Percentiles rank a stretch among this genome's conserved stretches.
phyloP scores from a whole-genome alignment of 164 flowering plant genomes.

The Houttuynia cordata region DNA sequence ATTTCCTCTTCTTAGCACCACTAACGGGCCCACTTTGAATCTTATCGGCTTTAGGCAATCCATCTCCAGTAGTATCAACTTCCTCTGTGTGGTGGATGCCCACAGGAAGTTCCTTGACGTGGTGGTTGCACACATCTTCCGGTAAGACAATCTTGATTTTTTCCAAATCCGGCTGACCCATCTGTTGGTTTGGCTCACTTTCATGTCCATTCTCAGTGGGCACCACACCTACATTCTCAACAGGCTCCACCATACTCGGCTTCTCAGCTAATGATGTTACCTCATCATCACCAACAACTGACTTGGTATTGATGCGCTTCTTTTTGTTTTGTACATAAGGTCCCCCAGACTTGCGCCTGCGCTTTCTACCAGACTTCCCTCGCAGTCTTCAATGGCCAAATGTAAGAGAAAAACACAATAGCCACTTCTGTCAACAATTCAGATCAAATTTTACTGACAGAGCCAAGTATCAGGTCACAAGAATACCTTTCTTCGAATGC shows the following conservation, averaged over 20 bases:
- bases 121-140: slow-evolving; percentile 18
- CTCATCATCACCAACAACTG: slow-evolving; percentile 6
- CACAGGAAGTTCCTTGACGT: slow-evolving; percentile 12
- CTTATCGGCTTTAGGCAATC: slow-evolving; percentile 12
- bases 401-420: not conserved
- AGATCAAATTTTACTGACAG: not conserved
- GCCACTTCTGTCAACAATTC: not conserved
- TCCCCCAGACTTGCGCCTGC: slow-evolving; percentile 50
- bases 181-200: not conserved
- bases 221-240: not conserved
- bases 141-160: slow-evolving; percentile 22
- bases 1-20: slow-evolving; percentile 75
- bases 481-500: slow-evolving; percentile 80
- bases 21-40: slow-evolving; percentile 33
- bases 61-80: slow-evolving; percentile 17
- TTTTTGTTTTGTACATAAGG: slow-evolving; percentile 45
- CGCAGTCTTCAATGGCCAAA: slow-evolving; percentile 24
- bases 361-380: slow-evolving; percentile 20
- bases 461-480: not conserved
- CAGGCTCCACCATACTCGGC: slow-evolving; percentile 5
- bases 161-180: slow-evolving; percentile 19
- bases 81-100: slow-evolving; percentile 16
- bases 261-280: slow-evolving; percentile 15
- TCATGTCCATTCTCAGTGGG: not conserved
- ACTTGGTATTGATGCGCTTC: slow-evolving; percentile 25